Evolutionary conservation across 306 rosid genomes (phyloP).

Genomic region (Cucumis hystrix): DNA sequence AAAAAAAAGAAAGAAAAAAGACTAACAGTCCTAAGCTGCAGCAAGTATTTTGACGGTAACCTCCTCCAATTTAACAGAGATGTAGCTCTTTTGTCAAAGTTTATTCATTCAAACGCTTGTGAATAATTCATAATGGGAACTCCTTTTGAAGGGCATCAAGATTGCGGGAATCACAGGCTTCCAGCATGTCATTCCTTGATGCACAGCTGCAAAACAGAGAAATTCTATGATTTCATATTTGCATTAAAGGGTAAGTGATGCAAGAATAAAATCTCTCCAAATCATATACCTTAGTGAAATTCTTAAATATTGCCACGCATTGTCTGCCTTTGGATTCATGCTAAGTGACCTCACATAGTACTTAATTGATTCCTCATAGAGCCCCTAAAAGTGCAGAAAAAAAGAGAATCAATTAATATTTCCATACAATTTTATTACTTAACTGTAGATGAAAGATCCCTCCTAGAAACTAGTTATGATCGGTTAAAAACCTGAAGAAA

Average conservation of each 20-base stretch:
- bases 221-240: not conserved
- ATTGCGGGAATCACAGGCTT: constrained; percentile 86
- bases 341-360: constrained; percentile 91
- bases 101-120: constrained; percentile 5
- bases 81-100: not conserved
- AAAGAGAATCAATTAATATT: not conserved
- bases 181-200: constrained; percentile 84
- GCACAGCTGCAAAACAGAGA: constrained; percentile 63
- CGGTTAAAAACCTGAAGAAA: not conserved
- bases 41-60: not conserved
- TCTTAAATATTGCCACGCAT: constrained; percentile 96
- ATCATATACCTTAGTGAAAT: constrained; percentile 71
- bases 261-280: not conserved
- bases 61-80: not conserved
- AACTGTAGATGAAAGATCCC: not conserved
- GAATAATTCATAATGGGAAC: constrained; percentile 47
- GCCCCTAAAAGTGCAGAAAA: constrained; percentile 33
- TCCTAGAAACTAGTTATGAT: not conserved
- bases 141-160: constrained; percentile 91
- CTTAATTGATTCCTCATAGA: constrained; percentile 84
- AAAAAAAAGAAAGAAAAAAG: not conserved
- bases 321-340: constrained; percentile 97
- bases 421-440: not conserved
- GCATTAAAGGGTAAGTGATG: not conserved
- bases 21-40: not conserved